Evolutionary conservation across 441 rosid genomes (phyloP).

Genomic region (Adansonia madagascariensis): DNA sequence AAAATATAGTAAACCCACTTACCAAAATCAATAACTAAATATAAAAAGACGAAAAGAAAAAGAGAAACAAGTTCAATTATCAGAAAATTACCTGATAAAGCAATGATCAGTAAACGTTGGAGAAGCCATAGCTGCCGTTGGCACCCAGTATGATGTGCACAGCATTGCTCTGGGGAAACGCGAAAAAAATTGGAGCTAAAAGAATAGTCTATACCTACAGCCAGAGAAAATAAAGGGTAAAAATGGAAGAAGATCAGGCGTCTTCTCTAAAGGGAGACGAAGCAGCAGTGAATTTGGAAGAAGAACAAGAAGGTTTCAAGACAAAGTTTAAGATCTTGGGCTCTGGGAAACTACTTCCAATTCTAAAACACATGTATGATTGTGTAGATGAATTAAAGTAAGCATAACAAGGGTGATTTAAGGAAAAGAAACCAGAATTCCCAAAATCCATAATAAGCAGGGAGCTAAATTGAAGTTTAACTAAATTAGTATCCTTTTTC

Average conservation of each 20-base stretch:
- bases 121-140: conserved; percentile 39
- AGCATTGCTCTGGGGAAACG: conserved; percentile 29
- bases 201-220: background rate
- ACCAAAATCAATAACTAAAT: background rate
- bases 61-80: background rate
- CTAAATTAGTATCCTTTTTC: background rate
- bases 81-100: conserved; percentile 45
- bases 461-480: background rate
- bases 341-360: conserved; percentile 49
- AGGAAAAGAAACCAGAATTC: conserved; percentile 41
- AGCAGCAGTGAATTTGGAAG: conserved; percentile 21
- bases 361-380: conserved; percentile 34
- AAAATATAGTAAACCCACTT: conserved; percentile 19
- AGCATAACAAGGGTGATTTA: conserved; percentile 25
- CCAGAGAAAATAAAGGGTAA: conserved; percentile 22
- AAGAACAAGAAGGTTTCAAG: conserved; percentile 27
- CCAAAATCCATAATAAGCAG: conserved; percentile 50
- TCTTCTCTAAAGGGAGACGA: conserved; percentile 22
- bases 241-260: conserved; percentile 26
- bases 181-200: conserved; percentile 12
- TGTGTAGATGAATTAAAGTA: conserved; percentile 16
- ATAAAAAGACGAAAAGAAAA: background rate
- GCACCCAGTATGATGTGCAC: conserved; percentile 28
- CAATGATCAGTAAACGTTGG: conserved; percentile 32
- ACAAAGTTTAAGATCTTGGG: conserved; percentile 37